phyloP scores from a whole-genome alignment of 202 grass and related monocot genomes.

The Musa balbisiana region DNA sequence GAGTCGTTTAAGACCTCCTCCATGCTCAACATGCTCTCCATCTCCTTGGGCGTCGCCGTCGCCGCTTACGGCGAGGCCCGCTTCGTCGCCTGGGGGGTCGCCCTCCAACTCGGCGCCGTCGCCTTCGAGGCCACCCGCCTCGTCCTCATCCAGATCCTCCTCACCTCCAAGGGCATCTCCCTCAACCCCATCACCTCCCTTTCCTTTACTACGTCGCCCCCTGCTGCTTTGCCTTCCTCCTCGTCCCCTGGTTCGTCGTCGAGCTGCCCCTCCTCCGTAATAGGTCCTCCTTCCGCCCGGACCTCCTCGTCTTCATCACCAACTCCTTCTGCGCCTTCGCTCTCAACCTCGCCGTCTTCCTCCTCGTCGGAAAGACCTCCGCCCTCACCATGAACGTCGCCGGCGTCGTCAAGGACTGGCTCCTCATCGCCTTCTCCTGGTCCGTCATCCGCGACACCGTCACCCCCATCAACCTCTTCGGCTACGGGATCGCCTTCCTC shows the following conservation, averaged over 20 bases:
- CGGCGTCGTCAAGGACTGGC: conserved; percentile 96
- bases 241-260: conserved; percentile 79
- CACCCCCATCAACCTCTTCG: conserved; percentile 77
- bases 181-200: conserved; percentile 98
- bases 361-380: conserved; percentile 94
- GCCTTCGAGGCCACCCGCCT: conserved; percentile 84
- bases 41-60: conserved; percentile 93
- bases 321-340: conserved; percentile 94
- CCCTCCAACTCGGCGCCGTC: conserved; percentile 81
- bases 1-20: conserved; percentile 51
- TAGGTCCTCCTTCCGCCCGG: conserved; percentile 44
- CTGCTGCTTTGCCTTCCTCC: conserved; percentile 72
- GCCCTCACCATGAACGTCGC: conserved; percentile 97
- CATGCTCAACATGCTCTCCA: conserved; percentile 99
- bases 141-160: conserved; percentile 99
- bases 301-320: conserved; percentile 74
- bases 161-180: conserved; percentile 96
- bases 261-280: conserved; percentile 36
- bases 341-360: conserved; percentile 86
- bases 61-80: conserved; percentile 93
- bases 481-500: conserved; percentile 85
- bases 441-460: conserved; percentile 87
- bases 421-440: conserved; percentile 98
- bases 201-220: conserved; percentile 89
- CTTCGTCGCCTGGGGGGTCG: conserved; percentile 65